phyloP scores from a whole-genome alignment of 371 early-diverging fungal species.

The Syncephalastrum contaminatum region DNA sequence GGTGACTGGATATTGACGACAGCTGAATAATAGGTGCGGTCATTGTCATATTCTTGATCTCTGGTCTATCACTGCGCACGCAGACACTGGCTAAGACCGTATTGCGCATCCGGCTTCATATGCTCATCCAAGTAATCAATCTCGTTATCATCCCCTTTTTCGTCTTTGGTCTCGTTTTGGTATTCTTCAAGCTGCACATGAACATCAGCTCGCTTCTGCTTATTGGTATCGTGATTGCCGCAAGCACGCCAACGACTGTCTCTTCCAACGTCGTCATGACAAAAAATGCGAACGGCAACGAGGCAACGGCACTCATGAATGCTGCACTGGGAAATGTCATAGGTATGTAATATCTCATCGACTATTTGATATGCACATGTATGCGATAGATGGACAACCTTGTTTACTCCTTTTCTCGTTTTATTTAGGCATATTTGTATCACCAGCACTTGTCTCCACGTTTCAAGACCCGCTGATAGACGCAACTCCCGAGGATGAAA shows the following conservation, averaged over 20 bases:
- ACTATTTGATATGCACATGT: neutral
- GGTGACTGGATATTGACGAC: no score
- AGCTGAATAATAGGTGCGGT: slow-evolving; percentile 43
- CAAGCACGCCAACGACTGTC: slow-evolving; percentile 75
- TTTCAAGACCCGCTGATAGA: slow-evolving; percentile 37
- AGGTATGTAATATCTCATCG: slow-evolving; percentile 5
- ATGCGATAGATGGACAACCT: no score
- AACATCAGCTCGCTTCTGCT: slow-evolving; percentile 55
- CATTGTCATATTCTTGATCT: slow-evolving; percentile 68
- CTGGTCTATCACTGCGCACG: slow-evolving; percentile 70
- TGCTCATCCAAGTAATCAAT: slow-evolving; percentile 63
- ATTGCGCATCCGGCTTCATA: slow-evolving; percentile 61
- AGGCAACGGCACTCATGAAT: slow-evolving; percentile 67
- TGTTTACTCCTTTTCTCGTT: slow-evolving; percentile 1
- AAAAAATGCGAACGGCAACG: slow-evolving; percentile 69
- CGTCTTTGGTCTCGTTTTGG: slow-evolving; percentile 58
- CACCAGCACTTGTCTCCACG: slow-evolving; percentile 54
- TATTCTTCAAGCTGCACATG: slow-evolving; percentile 46
- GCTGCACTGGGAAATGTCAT: slow-evolving; percentile 74
- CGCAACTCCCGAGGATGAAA: slow-evolving; percentile 47
- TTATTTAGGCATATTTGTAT: slow-evolving; percentile 62
- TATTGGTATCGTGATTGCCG: slow-evolving; percentile 69
- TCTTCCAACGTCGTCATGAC: slow-evolving; percentile 83
- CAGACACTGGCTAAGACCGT: slow-evolving; percentile 58
- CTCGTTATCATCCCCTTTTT: slow-evolving; percentile 64